phyloP scores from a whole-genome alignment of 768 basidiomycete genomes.

The Phanerochaete sordida region DNA sequence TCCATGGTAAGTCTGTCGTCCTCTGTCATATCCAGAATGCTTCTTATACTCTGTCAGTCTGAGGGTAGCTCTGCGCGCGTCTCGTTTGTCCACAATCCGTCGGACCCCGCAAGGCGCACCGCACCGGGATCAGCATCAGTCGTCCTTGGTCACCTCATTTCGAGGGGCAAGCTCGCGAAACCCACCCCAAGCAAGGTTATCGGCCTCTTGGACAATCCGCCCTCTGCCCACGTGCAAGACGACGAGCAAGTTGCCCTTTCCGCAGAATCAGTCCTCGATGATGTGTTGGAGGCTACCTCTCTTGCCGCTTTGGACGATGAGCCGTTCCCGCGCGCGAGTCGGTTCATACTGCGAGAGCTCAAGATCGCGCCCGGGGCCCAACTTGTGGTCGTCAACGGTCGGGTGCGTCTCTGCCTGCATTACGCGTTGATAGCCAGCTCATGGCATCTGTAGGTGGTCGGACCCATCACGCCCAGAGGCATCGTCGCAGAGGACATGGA shows the following conservation, averaged over 20 bases:
- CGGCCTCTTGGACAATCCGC: conserved; percentile 32
- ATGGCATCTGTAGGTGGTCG: conserved; percentile 56
- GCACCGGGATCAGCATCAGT: conserved; percentile 35
- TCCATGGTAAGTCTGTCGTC: conserved; percentile 64
- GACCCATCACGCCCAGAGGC: conserved; percentile 56
- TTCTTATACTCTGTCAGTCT: conserved; percentile 32
- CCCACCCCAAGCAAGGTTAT: conserved; percentile 38
- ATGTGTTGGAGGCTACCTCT: conserved; percentile 30
- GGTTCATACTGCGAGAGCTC: conserved; percentile 50
- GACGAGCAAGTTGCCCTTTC: conserved; percentile 38
- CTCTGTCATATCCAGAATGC: no score
- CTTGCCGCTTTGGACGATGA: conserved; percentile 34
- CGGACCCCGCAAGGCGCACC: conserved; percentile 16
- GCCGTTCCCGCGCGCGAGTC: conserved; percentile 42
- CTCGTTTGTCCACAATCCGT: conserved; percentile 77
- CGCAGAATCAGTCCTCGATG: conserved; percentile 27
- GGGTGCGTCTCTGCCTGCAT: conserved; percentile 61
- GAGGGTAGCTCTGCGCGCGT: conserved; percentile 50
- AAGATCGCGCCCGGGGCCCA: conserved; percentile 57
- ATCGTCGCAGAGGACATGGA: conserved; percentile 74
- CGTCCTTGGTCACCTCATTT: conserved; percentile 48
- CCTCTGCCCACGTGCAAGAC: conserved; percentile 11
- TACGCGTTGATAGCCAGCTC: no score
- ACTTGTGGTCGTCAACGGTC: conserved; percentile 76
- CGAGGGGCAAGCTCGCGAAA: conserved; percentile 36